Evolutionary conservation across 306 rosid species (phyloP).

Genomic region (Trifolium fragiferum): DNA sequence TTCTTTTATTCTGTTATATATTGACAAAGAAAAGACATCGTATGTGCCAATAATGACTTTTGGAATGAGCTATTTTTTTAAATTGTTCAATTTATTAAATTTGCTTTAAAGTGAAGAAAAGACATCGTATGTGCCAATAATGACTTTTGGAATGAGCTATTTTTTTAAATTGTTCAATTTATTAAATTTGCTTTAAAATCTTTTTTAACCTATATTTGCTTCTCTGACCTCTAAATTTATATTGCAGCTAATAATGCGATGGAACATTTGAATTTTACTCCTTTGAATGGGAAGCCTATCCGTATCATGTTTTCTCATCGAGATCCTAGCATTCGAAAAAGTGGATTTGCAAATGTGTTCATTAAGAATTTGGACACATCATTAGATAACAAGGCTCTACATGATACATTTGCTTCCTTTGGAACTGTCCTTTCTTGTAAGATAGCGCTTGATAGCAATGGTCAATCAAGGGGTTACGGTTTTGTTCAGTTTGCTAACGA

Average conservation of each 20-base stretch:
- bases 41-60: too few species aligned
- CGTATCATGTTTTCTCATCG: conserved; percentile 31
- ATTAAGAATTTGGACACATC: conserved; percentile 14
- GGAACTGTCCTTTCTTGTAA: conserved; percentile 27
- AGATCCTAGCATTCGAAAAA: conserved; percentile 30
- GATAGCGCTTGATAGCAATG: not conserved
- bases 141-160: too few species aligned
- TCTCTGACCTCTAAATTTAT: not conserved
- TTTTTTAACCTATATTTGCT: not conserved
- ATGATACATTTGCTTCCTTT: conserved; percentile 34
- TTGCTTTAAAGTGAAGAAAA: not conserved
- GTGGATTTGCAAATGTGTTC: conserved; percentile 31
- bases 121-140: too few species aligned
- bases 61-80: too few species aligned
- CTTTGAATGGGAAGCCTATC: conserved; percentile 26
- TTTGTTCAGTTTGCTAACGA: conserved; percentile 26
- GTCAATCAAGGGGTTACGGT: conserved; percentile 25
- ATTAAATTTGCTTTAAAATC: not conserved
- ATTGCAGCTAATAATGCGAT: conserved; percentile 26
- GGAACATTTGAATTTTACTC: conserved; percentile 21
- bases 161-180: not conserved
- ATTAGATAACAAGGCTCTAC: conserved; percentile 16
- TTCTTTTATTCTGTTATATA: too few species aligned
- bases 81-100: not conserved
- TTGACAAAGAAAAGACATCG: too few species aligned